phyloP scores from a whole-genome alignment of 768 basidiomycete species.

The Aureoboletus auriporus region DNA sequence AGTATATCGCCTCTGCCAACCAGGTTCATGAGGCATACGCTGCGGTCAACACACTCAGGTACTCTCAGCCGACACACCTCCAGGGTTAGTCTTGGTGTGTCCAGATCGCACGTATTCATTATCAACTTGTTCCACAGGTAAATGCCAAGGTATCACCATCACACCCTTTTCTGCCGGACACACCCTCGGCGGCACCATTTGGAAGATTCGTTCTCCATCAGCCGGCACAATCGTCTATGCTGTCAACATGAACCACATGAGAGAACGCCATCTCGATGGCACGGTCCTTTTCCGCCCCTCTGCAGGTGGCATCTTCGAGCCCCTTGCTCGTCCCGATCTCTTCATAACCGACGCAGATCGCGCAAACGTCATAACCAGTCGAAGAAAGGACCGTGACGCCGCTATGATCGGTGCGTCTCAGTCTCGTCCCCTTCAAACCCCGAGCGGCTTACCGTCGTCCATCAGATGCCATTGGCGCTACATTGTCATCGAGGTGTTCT shows the following conservation, averaged over 20 bases:
- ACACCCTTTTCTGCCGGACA: constrained; percentile 95
- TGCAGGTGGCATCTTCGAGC: constrained; percentile 79
- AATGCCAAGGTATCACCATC: constrained; percentile 89
- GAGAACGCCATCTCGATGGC: constrained; percentile 92
- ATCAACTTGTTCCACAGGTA: constrained; percentile 44
- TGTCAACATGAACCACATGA: constrained; percentile 93
- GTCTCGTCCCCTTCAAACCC: neutral
- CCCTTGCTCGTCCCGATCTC: constrained; percentile 84
- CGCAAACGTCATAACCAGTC: constrained; percentile 75
- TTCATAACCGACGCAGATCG: constrained; percentile 92
- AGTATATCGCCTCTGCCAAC: constrained; percentile 71
- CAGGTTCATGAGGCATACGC: constrained; percentile 95
- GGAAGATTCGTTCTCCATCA: constrained; percentile 98
- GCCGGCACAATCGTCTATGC: constrained; percentile 95
- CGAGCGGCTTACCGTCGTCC: neutral
- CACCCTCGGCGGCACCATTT: constrained; percentile 93
- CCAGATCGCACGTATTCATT: neutral
- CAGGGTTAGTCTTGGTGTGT: constrained; percentile 56
- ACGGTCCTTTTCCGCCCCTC: constrained; percentile 78
- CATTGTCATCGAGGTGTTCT: constrained; percentile 75
- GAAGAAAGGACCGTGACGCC: constrained; percentile 86
- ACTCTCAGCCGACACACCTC: constrained; percentile 93
- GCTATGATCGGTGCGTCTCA: constrained; percentile 70
- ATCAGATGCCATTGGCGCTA: constrained; percentile 83
- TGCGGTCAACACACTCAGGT: constrained; percentile 85